Conservation (phyloP, 2,329 filamentous ascomycete species). For the Aspergillus texensis region DNA sequence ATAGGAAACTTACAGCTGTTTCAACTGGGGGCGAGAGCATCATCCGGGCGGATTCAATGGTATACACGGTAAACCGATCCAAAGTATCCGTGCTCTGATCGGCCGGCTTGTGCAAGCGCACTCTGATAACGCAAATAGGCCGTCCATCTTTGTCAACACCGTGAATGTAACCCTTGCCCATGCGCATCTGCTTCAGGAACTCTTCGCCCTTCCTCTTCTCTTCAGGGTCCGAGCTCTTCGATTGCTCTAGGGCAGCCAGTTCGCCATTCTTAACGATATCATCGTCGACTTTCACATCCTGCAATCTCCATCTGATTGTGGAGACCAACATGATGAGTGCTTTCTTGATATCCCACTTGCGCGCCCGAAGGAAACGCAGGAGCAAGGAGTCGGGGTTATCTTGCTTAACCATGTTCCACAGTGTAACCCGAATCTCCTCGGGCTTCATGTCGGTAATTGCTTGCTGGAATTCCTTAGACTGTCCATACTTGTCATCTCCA, state of each 20-base stretch:
- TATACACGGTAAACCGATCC: slow-evolving; percentile 88
- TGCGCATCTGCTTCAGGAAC: slow-evolving; percentile 78
- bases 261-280: slow-evolving; percentile 83
- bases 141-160: slow-evolving; percentile 81
- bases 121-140: slow-evolving; percentile 84
- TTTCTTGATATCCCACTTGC: slow-evolving; percentile 94
- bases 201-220: slow-evolving; percentile 72
- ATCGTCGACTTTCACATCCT: slow-evolving; percentile 84
- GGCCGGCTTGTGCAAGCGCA: slow-evolving; percentile 76
- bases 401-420: slow-evolving; percentile 95
- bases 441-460: slow-evolving; percentile 76
- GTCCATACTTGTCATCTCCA: slow-evolving; percentile 87
- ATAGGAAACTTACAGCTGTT: slow-evolving; percentile 72
- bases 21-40: slow-evolving; percentile 78
- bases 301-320: slow-evolving; percentile 86
- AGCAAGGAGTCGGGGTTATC: slow-evolving; percentile 88
- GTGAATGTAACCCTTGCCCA: slow-evolving; percentile 93
- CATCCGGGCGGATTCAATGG: slow-evolving; percentile 92
- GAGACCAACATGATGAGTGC: slow-evolving; percentile 92
- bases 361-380: slow-evolving; percentile 80
- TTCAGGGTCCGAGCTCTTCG: slow-evolving; percentile 60
- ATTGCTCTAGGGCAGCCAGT: slow-evolving; percentile 62
- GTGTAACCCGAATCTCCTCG: slow-evolving; percentile 74
- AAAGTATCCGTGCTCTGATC: slow-evolving; percentile 81
- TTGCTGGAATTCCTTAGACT: slow-evolving; percentile 82